phyloP scores from a whole-genome alignment of 257 asterid species.

The Primulina eburnea region DNA sequence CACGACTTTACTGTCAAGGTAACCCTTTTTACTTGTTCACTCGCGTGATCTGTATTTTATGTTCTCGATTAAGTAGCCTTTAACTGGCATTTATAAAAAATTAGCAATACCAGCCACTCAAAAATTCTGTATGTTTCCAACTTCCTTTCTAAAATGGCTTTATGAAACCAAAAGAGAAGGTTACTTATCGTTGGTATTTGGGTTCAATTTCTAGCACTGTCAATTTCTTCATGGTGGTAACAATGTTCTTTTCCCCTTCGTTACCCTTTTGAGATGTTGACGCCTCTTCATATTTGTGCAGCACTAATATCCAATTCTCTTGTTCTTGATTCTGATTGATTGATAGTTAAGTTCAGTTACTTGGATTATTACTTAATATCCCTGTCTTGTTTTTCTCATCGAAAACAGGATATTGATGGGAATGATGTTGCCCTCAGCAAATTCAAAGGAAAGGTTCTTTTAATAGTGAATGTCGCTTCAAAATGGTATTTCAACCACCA shows the following conservation, averaged over 20 bases:
- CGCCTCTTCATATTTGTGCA: too few species aligned
- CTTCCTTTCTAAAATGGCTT: slow-evolving; percentile 4
- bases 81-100: too few species aligned
- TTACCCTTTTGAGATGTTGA: too few species aligned
- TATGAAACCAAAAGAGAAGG: neutral
- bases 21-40: neutral
- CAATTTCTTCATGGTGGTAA: neutral
- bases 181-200: neutral
- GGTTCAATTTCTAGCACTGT: neutral
- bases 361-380: neutral
- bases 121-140: neutral
- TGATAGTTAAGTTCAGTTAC: too few species aligned
- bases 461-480: slow-evolving; percentile 94
- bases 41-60: too few species aligned
- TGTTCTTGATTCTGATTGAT: neutral
- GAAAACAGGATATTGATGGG: slow-evolving; percentile 76
- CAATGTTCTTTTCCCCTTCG: neutral
- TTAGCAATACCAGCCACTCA: too few species aligned
- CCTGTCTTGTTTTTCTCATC: neutral
- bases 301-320: neutral
- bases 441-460: slow-evolving; percentile 73
- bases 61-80: too few species aligned
- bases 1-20: slow-evolving; percentile 89
- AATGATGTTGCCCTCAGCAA: slow-evolving; percentile 72
- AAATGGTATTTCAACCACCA: slow-evolving; percentile 55